Conservation (phyloP, 805 yeast species). For the Yarrowia divulgata region DNA sequence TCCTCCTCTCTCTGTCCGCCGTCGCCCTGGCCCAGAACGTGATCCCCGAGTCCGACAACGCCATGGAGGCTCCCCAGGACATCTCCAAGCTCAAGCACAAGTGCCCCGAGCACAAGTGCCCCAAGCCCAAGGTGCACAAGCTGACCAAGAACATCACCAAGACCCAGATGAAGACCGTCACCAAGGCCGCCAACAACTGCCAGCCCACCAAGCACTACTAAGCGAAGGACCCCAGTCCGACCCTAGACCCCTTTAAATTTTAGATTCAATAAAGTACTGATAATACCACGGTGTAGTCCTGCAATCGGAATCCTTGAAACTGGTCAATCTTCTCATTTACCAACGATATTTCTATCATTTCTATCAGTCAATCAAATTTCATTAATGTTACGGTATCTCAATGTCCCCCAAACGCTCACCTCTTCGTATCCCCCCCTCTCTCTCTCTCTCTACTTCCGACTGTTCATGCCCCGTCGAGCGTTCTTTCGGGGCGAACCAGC, state of each 20-base stretch:
- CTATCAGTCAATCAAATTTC: no score
- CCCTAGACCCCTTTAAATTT: not conserved
- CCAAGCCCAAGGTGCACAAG: slow-evolving; percentile 31
- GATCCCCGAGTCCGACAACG: slow-evolving; percentile 14
- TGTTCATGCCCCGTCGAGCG: not conserved
- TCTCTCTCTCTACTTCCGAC: not conserved
- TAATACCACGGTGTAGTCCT: not conserved
- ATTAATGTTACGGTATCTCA: slow-evolving; percentile 26
- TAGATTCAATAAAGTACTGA: slow-evolving; percentile 36
- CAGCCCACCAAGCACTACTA: slow-evolving; percentile 16
- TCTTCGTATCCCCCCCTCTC: not conserved
- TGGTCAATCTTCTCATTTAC: no score
- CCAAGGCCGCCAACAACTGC: slow-evolving; percentile 31
- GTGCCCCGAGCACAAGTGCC: slow-evolving; percentile 36
- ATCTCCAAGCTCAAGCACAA: slow-evolving; percentile 23
- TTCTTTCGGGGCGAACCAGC: slow-evolving; percentile 37
- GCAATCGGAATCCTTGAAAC: no score
- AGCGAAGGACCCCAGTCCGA: no score
- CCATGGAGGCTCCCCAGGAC: slow-evolving; percentile 34
- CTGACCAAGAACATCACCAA: slow-evolving; percentile 39
- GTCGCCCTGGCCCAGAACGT: slow-evolving; percentile 33
- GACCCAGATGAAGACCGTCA: slow-evolving; percentile 1
- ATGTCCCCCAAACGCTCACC: not conserved
- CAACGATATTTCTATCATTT: no score
- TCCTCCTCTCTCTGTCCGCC: slow-evolving; percentile 37